Base-by-base conservation (phyloP, 2,329 filamentous ascomycete genomes). In the Endoconidiophora laricicola region DNA sequence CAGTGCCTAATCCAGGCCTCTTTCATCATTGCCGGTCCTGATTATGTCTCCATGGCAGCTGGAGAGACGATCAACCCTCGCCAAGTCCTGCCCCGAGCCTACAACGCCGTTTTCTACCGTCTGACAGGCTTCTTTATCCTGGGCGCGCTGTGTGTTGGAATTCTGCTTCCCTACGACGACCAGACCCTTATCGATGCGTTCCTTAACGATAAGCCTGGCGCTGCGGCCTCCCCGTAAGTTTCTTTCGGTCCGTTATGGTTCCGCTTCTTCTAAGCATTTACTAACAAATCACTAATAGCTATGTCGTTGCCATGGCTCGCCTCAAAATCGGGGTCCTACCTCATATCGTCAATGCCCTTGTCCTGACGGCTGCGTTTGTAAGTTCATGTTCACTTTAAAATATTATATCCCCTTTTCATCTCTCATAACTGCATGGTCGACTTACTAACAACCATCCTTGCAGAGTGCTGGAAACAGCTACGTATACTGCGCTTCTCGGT, bases 21-120 rank as follows among this genome's bases (percentile, higher is more conserved):
- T 37, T 83, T 84, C 60, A 79, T 77, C 1, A 74, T 82, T 49
- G 74, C 75, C 1, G 81, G 80, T 0, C 79, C 79, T 0, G 80
- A 84, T 57, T 83, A 82, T 55, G 74, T 84, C 23, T 69, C 71
- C 4, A 78, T 77, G 58, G 83, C 82, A 0, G 81, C 81, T 2
- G 81, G 79, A 16, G 83, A 86, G 61, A 74, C 81, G 1, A 74
- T 82, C 57, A 82, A 85, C 56, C 82, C 83, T 0, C 76, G 82
- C 14, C 65, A 65, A 16, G 74, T 81, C 18, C 76, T 91, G 62
- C 83, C 83, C 0, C 76, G 74, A 39, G 84, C 84, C 1, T 87
- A 78, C 63, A 86, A 86, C 54, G 78, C 81, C 45, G 83, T 88
- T 1, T 87, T 88, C 62, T 87, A 84, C 62, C 79, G 85, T 29